These are phyloP conservation scores for Leccinum truebloodii DNA, from an alignment of 768 basidiomycete species.

Conservation along the genomic window DNA sequence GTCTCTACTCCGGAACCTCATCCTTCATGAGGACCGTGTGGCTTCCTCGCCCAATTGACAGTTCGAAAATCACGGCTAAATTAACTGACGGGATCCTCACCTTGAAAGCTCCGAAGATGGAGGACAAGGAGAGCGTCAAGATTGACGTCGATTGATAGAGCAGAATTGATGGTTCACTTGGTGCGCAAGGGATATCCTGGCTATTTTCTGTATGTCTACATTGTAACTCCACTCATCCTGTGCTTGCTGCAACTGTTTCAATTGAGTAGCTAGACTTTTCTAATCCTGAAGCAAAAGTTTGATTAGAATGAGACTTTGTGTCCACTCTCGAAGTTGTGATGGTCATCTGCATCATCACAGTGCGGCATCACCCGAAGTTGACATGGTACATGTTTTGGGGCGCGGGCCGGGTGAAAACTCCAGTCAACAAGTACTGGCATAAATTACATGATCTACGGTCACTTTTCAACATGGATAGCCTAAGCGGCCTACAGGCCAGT, in stretches of 20 bases:
- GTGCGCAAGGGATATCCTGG: background rate
- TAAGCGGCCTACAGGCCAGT: too few relatives aligned
- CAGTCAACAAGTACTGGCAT: too few relatives aligned
- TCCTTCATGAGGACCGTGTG: slow-evolving; percentile 71
- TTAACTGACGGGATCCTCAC: slow-evolving; percentile 71
- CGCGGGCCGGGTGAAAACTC: too few relatives aligned
- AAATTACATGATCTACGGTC: too few relatives aligned
- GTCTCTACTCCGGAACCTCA: slow-evolving; percentile 54
- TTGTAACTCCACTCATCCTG: slow-evolving; percentile 8
- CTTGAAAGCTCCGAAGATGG: slow-evolving; percentile 57
- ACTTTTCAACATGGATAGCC: too few relatives aligned
- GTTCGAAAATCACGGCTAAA: slow-evolving; percentile 58
- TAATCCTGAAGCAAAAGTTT: background rate
- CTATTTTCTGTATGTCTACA: slow-evolving; percentile 2
- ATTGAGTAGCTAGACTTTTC: background rate
- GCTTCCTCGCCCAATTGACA: slow-evolving; percentile 65
- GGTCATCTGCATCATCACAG: too few relatives aligned
- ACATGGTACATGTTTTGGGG: too few relatives aligned
- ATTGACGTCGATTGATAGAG: slow-evolving; percentile 38
- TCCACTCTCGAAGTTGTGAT: too few relatives aligned
- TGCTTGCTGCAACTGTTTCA: background rate
- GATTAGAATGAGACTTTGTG: too few relatives aligned
- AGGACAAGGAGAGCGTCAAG: slow-evolving; percentile 55
- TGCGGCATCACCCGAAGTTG: too few relatives aligned
- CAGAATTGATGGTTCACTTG: background rate